These are phyloP conservation scores for Acorus calamus DNA, from an alignment of 106 monocot species.

Conservation along the genomic window DNA sequence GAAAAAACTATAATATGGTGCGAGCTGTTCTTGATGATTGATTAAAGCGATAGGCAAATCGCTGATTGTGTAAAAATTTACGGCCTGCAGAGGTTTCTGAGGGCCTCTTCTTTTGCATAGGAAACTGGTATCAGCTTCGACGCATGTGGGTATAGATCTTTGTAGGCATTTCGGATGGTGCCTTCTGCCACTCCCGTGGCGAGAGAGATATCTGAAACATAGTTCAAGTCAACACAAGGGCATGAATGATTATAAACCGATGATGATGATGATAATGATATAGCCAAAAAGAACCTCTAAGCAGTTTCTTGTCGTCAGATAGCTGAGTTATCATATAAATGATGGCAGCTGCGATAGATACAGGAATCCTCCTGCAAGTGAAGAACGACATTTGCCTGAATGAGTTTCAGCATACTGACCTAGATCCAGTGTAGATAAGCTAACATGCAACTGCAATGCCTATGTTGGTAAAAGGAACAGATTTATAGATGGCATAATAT, in stretches of 20 bases:
- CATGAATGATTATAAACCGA: no score
- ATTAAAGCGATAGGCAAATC: no score
- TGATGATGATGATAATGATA: background rate
- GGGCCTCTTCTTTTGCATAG: background rate
- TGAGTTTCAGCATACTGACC: no score
- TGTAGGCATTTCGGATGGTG: background rate
- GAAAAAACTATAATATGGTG: no score
- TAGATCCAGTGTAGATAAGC: no score
- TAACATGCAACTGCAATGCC: no score
- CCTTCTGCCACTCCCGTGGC: conserved; percentile 5
- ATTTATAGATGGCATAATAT: no score
- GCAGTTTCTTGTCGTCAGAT: conserved; percentile 1
- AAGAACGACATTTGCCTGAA: no score
- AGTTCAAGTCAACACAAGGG: background rate
- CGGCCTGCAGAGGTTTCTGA: background rate
- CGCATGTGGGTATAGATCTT: background rate
- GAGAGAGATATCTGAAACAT: background rate
- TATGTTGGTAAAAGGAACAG: no score
- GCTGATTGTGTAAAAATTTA: background rate
- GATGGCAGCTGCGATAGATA: no score
- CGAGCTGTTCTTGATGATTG: no score
- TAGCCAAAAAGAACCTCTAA: background rate
- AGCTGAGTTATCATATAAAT: background rate
- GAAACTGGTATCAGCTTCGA: background rate
- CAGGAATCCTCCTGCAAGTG: no score